Percentiles rank a stretch among this genome's conserved stretches.
Conservation (phyloP, 2,329 filamentous ascomycete species). For the Claviceps purpurea region DNA sequence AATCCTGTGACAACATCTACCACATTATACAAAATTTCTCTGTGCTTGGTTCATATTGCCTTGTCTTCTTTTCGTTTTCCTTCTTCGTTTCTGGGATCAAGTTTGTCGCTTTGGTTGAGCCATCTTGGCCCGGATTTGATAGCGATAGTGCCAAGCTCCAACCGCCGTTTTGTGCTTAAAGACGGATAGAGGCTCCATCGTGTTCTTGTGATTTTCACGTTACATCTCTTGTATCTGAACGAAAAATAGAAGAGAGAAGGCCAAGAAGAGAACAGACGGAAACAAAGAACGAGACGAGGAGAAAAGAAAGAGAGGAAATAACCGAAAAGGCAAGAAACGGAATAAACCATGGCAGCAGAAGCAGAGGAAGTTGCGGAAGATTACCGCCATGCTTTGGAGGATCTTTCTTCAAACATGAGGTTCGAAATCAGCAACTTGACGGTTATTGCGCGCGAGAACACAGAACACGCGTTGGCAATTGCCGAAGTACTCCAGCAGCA, state of each 20-base stretch:
- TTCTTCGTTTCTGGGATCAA: not conserved
- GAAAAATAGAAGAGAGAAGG: not conserved
- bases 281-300: not conserved
- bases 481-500: constrained; percentile 83
- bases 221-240: constrained; percentile 2
- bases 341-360: constrained; percentile 33
- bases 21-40: constrained; percentile 1
- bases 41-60: constrained; percentile 3
- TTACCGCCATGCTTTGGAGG: constrained; percentile 85
- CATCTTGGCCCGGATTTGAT: constrained; percentile 1
- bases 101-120: not conserved
- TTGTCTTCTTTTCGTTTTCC: not conserved
- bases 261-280: not conserved
- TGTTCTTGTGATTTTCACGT: constrained; percentile 1
- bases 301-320: not conserved
- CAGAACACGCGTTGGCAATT: constrained; percentile 87
- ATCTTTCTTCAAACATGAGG: constrained; percentile 79
- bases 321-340: constrained; percentile 5
- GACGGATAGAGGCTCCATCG: constrained; percentile 1
- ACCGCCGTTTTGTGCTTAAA: not conserved
- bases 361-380: constrained; percentile 85
- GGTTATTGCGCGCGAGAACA: constrained; percentile 94
- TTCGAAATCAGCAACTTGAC: constrained; percentile 97
- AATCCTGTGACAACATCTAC: constrained; percentile 3
- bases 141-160: constrained; percentile 3